Evolutionary conservation across 805 yeast species (phyloP).

Genomic region (Barnettozyma salicaria): DNA sequence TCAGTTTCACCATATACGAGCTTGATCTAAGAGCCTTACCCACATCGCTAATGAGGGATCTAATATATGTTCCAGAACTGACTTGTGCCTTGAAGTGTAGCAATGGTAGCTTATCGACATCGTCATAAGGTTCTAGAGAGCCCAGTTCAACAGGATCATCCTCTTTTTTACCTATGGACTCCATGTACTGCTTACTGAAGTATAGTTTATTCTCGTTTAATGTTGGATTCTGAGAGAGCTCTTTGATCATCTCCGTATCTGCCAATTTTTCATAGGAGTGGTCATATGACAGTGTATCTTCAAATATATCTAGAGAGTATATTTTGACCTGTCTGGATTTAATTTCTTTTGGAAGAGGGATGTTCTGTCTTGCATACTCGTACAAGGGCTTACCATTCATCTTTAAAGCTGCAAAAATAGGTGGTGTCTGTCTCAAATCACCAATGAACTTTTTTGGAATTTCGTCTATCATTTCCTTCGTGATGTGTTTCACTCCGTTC

Average conservation of each 20-base stretch:
- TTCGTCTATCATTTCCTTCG: slow-evolving; percentile 42
- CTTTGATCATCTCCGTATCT: slow-evolving; percentile 27
- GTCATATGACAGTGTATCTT: slow-evolving; percentile 46
- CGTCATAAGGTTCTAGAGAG: slow-evolving; percentile 33
- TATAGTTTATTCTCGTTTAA: slow-evolving; percentile 57
- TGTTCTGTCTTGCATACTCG: slow-evolving; percentile 87
- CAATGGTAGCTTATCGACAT: slow-evolving; percentile 43
- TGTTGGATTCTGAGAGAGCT: slow-evolving; percentile 35
- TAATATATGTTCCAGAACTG: slow-evolving; percentile 91
- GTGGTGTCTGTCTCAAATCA: slow-evolving; percentile 81
- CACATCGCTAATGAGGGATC: slow-evolving; percentile 83
- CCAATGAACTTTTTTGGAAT: slow-evolving; percentile 71
- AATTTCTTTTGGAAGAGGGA: slow-evolving; percentile 79
- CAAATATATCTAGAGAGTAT: slow-evolving; percentile 43
- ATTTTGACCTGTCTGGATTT: slow-evolving; percentile 68
- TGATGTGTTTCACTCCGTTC: slow-evolving; percentile 51
- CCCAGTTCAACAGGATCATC: slow-evolving; percentile 34
- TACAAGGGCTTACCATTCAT: slow-evolving; percentile 92
- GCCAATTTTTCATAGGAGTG: slow-evolving; percentile 42
- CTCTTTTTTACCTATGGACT: slow-evolving; percentile 37
- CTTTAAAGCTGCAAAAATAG: slow-evolving; percentile 88
- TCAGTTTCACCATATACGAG: slow-evolving; percentile 82
- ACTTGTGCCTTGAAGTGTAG: slow-evolving; percentile 73
- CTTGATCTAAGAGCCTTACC: slow-evolving; percentile 77
- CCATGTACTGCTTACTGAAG: slow-evolving; percentile 52